Evolutionary conservation across 805 yeast species (phyloP).

Genomic region (Ogataea nitratoaversa): DNA sequence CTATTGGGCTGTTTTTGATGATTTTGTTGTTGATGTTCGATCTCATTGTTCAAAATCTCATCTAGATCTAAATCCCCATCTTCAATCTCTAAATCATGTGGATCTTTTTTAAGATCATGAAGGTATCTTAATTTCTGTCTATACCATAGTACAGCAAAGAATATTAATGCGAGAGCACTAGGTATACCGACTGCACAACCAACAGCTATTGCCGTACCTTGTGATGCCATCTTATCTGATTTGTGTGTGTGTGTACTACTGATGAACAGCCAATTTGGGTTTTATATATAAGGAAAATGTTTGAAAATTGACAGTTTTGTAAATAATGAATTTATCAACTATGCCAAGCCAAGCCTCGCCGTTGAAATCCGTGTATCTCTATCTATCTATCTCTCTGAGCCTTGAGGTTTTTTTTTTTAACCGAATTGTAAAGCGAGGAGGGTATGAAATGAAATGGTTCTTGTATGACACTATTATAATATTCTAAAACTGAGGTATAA

Average conservation of each 20-base stretch:
- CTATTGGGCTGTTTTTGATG: too few relatives aligned
- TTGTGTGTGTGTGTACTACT: not conserved
- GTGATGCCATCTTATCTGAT: conserved; percentile 10
- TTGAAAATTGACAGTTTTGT: too few relatives aligned
- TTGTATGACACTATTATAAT: too few relatives aligned
- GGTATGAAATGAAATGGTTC: too few relatives aligned
- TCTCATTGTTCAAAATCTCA: conserved; percentile 16
- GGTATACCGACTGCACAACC: conserved; percentile 55
- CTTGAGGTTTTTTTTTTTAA: too few relatives aligned
- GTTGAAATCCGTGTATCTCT: too few relatives aligned
- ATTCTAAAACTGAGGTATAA: too few relatives aligned
- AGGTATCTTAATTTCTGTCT: conserved; percentile 35
- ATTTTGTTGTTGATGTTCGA: not conserved
- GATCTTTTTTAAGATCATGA: conserved; percentile 31
- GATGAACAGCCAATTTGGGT: not conserved
- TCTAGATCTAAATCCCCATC: conserved; percentile 36
- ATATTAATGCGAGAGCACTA: conserved; percentile 33
- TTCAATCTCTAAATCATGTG: conserved; percentile 32
- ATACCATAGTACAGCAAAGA: conserved; percentile 31
- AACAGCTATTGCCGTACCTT: conserved; percentile 36
- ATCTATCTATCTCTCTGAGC: too few relatives aligned
- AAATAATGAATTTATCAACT: too few relatives aligned
- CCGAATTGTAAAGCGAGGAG: too few relatives aligned
- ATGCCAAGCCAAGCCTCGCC: too few relatives aligned
- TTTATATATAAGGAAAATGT: not conserved